phyloP scores from a whole-genome alignment of 495 filamentous ascomycete genomes.

The Penicillium psychrofluorescens region DNA sequence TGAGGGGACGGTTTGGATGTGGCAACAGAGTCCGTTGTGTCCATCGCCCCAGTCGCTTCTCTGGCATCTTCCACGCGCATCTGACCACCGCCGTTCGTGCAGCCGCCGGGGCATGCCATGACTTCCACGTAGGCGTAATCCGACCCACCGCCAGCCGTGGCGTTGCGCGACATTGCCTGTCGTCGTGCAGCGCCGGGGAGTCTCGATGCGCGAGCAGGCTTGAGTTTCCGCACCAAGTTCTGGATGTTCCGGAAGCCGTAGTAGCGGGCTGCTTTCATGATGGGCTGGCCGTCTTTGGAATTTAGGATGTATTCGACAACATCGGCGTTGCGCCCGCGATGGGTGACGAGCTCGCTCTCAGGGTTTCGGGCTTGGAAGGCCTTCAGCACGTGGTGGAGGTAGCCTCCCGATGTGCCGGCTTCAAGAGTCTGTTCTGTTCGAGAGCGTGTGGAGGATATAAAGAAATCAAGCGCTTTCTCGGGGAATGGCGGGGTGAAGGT shows the following conservation, averaged over 20 bases:
- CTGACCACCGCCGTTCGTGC: slow-evolving; percentile 95
- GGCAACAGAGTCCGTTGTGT: slow-evolving; percentile 8
- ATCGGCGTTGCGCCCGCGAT: slow-evolving; percentile 80
- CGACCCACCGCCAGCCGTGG: slow-evolving; percentile 25
- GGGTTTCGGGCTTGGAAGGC: slow-evolving; percentile 62
- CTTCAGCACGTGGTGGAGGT: slow-evolving; percentile 71
- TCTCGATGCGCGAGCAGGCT: slow-evolving; percentile 65
- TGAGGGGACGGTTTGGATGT: slow-evolving; percentile 50
- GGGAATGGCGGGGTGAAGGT: slow-evolving; percentile 49
- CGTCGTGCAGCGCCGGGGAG: slow-evolving; percentile 64
- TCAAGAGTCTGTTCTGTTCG: slow-evolving; percentile 21
- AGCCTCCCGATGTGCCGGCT: slow-evolving; percentile 80
- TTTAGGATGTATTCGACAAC: slow-evolving; percentile 74
- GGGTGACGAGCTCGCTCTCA: slow-evolving; percentile 56
- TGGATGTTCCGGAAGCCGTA: slow-evolving; percentile 98
- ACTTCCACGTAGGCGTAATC: slow-evolving; percentile 92
- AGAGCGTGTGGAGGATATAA: slow-evolving; percentile 49
- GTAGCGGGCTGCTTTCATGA: slow-evolving; percentile 80
- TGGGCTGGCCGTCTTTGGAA: slow-evolving; percentile 39
- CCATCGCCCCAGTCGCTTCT: slow-evolving; percentile 12
- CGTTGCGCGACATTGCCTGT: slow-evolving; percentile 27
- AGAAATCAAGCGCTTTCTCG: slow-evolving; percentile 57
- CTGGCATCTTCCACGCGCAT: slow-evolving; percentile 75
- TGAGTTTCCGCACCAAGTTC: slow-evolving; percentile 84
- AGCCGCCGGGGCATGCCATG: slow-evolving; percentile 97